Evolutionary conservation across 192 early-diverging fungal species (phyloP).

Genomic region (Entomortierella chlamydospora): DNA sequence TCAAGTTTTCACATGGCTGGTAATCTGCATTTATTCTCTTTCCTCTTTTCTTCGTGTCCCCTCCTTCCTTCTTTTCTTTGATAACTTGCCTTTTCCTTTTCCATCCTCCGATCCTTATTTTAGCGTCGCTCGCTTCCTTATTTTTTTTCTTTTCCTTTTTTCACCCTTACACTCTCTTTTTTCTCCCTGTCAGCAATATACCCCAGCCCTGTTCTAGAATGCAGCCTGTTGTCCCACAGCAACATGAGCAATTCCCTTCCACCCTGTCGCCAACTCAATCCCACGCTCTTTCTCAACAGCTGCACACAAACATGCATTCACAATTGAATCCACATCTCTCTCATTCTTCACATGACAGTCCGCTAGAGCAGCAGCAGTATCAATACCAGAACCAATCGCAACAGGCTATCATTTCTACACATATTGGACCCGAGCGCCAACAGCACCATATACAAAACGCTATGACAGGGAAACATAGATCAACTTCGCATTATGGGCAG

Average conservation of each 20-base stretch:
- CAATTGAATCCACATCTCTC: neutral
- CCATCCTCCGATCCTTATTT: neutral
- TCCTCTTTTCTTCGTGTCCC: too few species aligned
- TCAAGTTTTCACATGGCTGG: too few species aligned
- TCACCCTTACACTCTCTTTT: neutral
- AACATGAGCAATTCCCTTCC: slow-evolving; percentile 15
- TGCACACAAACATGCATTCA: neutral
- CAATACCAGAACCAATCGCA: slow-evolving; percentile 7
- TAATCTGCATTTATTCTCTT: too few species aligned
- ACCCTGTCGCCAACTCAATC: slow-evolving; percentile 1
- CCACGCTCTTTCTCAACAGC: slow-evolving; percentile 3
- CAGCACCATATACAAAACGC: neutral
- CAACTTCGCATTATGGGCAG: slow-evolving; percentile 18
- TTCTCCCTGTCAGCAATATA: neutral
- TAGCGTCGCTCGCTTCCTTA: neutral
- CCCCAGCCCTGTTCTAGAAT: neutral
- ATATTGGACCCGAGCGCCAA: neutral
- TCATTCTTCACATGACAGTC: neutral
- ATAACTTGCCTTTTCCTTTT: neutral
- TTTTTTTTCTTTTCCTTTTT: neutral
- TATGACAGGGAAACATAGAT: slow-evolving; percentile 19
- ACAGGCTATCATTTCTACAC: slow-evolving; percentile 3
- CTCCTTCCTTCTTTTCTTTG: neutral
- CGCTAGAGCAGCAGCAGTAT: slow-evolving; percentile 2
- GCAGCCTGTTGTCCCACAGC: slow-evolving; percentile 19